phyloP scores from a whole-genome alignment of 208 protist genomes.

The Wallacemonas sp. region DNA sequence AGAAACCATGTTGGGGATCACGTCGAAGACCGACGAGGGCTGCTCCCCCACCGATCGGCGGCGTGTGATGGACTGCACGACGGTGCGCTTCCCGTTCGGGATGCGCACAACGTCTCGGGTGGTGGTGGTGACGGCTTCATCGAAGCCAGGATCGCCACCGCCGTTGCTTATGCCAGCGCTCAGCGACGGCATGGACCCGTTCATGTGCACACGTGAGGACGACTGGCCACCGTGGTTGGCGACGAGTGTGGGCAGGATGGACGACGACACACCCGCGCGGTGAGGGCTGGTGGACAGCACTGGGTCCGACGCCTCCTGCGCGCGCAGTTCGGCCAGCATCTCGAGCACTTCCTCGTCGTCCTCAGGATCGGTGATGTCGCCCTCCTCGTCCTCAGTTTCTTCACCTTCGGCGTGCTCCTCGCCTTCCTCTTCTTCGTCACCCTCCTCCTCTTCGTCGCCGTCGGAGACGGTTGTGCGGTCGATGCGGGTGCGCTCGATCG shows the following conservation, averaged over 20 bases:
- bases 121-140: slow-evolving; percentile 16
- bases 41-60: slow-evolving; percentile 15
- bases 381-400: slow-evolving; percentile 11
- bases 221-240: background rate
- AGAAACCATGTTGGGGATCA: slow-evolving; percentile 4
- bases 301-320: background rate
- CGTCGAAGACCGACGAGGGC: slow-evolving; percentile 9
- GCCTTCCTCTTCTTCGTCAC: slow-evolving; percentile 10
- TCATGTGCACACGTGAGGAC: background rate
- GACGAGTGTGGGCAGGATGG: background rate
- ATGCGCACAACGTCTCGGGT: slow-evolving; percentile 19
- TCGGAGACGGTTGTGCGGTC: slow-evolving; percentile 14
- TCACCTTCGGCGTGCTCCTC: slow-evolving; percentile 9
- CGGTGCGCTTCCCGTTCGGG: slow-evolving; percentile 22
- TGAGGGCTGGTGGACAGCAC: background rate
- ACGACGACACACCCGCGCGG: background rate
- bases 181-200: background rate
- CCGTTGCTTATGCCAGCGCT: background rate
- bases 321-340: slow-evolving; percentile 12
- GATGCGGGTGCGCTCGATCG: slow-evolving; percentile 24
- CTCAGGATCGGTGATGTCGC: slow-evolving; percentile 5
- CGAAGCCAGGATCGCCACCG: background rate
- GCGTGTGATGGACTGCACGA: slow-evolving; percentile 18
- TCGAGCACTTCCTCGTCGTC: slow-evolving; percentile 19
- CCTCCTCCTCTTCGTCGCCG: background rate